Evolutionary conservation across 345 rosid genomes (phyloP).

Genomic region (Mangifera indica): DNA sequence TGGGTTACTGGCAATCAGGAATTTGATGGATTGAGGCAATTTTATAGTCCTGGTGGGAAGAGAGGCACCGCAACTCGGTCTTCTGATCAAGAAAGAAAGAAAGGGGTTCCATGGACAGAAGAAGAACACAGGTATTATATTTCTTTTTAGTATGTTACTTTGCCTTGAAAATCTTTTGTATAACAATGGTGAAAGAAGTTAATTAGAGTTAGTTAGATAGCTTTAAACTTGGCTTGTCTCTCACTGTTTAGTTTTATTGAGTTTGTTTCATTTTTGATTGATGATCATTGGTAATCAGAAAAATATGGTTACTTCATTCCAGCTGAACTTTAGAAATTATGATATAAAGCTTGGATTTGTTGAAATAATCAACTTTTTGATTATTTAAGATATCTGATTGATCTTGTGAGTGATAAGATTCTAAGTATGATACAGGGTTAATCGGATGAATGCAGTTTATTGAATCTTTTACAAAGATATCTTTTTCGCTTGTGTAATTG

Average conservation of each 20-base stretch:
- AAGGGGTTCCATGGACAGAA: conserved; percentile 99
- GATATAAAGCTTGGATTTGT: neutral
- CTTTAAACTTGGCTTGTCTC: neutral
- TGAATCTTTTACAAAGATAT: neutral
- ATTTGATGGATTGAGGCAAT: conserved; percentile 46
- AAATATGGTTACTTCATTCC: no score
- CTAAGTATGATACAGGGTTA: neutral
- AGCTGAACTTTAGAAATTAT: neutral
- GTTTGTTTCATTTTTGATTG: neutral
- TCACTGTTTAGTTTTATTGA: neutral
- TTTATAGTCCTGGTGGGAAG: conserved; percentile 58
- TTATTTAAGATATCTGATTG: conserved; percentile 1
- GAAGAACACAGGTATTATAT: conserved; percentile 87
- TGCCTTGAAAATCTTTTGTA: neutral
- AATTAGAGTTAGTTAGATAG: neutral
- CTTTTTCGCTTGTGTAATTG: conserved; percentile 6
- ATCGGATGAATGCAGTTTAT: neutral
- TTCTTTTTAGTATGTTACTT: neutral
- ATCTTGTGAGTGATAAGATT: neutral
- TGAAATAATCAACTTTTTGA: neutral
- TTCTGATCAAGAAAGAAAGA: conserved; percentile 90
- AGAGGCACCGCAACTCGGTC: conserved; percentile 56
- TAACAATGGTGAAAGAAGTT: conserved; percentile 3
- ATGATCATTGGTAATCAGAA: neutral
- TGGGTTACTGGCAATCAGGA: conserved; percentile 50